Conservation (phyloP, 2,329 filamentous ascomycete species). For the Cadophora malorum region DNA sequence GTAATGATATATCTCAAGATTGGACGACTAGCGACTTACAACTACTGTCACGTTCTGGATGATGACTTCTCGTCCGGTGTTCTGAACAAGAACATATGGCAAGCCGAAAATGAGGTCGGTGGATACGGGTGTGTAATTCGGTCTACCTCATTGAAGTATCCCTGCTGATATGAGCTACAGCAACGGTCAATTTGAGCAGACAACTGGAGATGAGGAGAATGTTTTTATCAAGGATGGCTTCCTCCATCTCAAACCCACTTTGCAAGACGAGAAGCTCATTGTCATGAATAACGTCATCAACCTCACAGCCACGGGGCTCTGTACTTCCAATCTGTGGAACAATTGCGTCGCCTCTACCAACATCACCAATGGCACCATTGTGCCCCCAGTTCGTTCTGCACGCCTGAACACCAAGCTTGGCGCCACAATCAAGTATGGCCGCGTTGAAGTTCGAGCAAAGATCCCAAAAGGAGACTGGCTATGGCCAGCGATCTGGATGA, state of each 20-base stretch:
- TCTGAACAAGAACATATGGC: constrained; percentile 26
- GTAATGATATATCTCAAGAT: constrained; percentile 78
- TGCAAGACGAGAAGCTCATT: constrained; percentile 24
- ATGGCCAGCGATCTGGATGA: constrained; percentile 28
- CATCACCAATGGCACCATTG: constrained; percentile 61
- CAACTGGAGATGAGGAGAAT: constrained; percentile 24
- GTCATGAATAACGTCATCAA: constrained; percentile 22
- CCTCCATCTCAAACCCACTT: constrained; percentile 26
- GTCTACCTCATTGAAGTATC: too few species aligned
- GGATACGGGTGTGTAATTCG: constrained; percentile 23
- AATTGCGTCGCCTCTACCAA: constrained; percentile 25
- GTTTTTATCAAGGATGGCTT: constrained; percentile 26
- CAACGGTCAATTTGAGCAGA: constrained; percentile 26
- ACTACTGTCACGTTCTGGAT: constrained; percentile 75
- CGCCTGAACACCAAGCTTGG: constrained; percentile 76
- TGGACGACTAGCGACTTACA: constrained; percentile 70
- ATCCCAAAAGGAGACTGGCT: constrained; percentile 30
- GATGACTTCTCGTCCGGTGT: constrained; percentile 35
- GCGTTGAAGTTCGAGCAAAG: constrained; percentile 28
- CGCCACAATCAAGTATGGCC: constrained; percentile 45
- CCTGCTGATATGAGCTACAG: constrained; percentile 10
- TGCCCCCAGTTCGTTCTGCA: constrained; percentile 77
- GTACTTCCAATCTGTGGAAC: constrained; percentile 24
- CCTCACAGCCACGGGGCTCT: constrained; percentile 20
- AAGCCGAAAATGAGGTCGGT: constrained; percentile 21